A percentile compares a stretch with the other conserved stretches of the same genome.
These are phyloP conservation scores for Phytophthora foliorum DNA, from an alignment of 352 stramenopile species.

Conservation along the genomic window DNA sequence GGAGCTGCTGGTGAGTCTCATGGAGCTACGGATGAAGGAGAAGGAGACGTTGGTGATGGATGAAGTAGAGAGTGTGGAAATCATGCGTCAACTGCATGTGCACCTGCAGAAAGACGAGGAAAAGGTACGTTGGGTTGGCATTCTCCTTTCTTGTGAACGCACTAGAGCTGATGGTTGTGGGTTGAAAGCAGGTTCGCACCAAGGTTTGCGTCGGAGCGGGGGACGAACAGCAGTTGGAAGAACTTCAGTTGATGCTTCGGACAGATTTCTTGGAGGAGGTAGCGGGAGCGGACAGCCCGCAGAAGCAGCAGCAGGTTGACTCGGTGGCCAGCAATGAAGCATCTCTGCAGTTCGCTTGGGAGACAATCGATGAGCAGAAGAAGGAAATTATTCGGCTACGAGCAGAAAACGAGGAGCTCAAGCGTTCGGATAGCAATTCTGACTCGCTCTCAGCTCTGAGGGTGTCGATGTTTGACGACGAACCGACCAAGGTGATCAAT, in stretches of 20 bases:
- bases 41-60: conserved; percentile 65
- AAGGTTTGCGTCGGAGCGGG: conserved; percentile 58
- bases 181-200: conserved; percentile 40
- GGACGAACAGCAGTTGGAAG: conserved; percentile 61
- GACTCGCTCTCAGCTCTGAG: conserved; percentile 1
- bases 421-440: conserved; percentile 13
- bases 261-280: conserved; percentile 67
- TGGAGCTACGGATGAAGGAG: conserved; percentile 62
- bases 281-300: conserved; percentile 30
- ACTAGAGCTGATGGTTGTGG: conserved; percentile 3
- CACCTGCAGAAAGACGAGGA: conserved; percentile 62
- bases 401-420: conserved; percentile 59
- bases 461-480: conserved; percentile 43
- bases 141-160: background rate
- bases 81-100: conserved; percentile 56
- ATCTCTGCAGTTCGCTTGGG: conserved; percentile 80
- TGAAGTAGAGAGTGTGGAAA: conserved; percentile 66
- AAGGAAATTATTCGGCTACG: conserved; percentile 72
- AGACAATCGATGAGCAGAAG: conserved; percentile 82
- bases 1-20: conserved; percentile 67
- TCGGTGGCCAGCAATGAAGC: conserved; percentile 58
- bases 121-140: conserved; percentile 35
- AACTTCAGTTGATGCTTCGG: conserved; percentile 61
- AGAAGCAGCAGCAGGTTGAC: conserved; percentile 37
- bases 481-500: conserved; percentile 51